phyloP scores from a whole-genome alignment of 2,329 filamentous ascomycete species.

The Pyrenochaeta sp. region DNA sequence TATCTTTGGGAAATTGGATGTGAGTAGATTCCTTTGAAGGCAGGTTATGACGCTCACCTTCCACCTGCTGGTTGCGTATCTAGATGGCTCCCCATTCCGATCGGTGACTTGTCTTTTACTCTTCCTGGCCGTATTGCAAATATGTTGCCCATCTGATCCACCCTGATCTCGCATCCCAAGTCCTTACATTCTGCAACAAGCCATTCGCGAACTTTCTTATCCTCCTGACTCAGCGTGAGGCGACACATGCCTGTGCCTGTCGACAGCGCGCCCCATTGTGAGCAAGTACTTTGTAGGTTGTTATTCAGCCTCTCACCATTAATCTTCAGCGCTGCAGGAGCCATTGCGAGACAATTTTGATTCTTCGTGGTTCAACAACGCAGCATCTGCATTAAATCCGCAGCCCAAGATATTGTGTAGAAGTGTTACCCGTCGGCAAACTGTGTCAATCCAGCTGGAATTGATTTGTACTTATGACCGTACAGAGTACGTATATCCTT shows the following conservation, averaged over 20 bases:
- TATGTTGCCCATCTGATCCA: constrained; percentile 49
- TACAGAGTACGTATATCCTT: constrained; percentile 2
- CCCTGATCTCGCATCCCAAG: constrained; percentile 39
- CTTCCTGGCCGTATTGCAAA: constrained; percentile 41
- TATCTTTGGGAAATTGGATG: constrained; percentile 59
- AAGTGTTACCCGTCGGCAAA: constrained; percentile 15
- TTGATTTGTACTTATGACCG: constrained; percentile 27
- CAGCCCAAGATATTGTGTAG: neutral
- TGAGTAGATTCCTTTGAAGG: no score
- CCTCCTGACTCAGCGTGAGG: constrained; percentile 62
- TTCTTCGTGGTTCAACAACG: neutral
- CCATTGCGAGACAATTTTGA: constrained; percentile 7
- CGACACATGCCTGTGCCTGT: constrained; percentile 74
- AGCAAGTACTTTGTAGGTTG: constrained; percentile 37
- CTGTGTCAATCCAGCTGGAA: neutral
- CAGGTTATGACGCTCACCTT: neutral
- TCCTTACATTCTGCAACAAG: constrained; percentile 36
- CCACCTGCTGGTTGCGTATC: constrained; percentile 58
- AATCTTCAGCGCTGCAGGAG: constrained; percentile 16
- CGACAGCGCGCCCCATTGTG: constrained; percentile 35
- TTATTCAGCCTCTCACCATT: constrained; percentile 33
- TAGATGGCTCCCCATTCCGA: constrained; percentile 58
- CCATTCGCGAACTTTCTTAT: constrained; percentile 42
- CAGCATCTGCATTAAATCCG: no score
- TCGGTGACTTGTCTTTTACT: constrained; percentile 59